Evolutionary conservation across 1,284 basidiomycete genomes (phyloP).

Genomic region (Pholiota adiposa): DNA sequence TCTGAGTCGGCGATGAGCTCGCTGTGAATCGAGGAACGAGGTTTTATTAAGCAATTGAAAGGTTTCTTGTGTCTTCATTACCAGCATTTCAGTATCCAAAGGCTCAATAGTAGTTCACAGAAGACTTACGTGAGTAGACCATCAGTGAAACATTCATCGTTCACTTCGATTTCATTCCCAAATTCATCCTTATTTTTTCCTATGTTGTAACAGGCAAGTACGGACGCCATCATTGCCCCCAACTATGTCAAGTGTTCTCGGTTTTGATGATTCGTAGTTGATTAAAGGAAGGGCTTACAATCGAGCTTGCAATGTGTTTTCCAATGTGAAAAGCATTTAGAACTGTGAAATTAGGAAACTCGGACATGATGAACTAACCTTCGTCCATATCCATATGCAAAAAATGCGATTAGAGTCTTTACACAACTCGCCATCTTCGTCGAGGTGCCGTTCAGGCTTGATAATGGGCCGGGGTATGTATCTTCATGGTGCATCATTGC

Average conservation of each 20-base stretch:
- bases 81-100: too few species aligned
- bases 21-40: too few species aligned
- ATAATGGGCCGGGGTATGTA: background rate
- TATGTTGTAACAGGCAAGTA: background rate
- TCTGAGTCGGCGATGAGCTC: too few species aligned
- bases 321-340: background rate
- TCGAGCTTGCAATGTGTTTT: constrained; percentile 3
- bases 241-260: background rate
- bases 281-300: background rate
- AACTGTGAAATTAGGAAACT: too few species aligned
- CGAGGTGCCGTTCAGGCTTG: background rate
- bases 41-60: background rate
- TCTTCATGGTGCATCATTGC: background rate
- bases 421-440: background rate
- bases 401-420: background rate
- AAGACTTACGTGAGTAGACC: constrained; percentile 2
- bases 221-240: background rate
- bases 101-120: too few species aligned
- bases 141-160: background rate
- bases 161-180: background rate
- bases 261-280: too few species aligned
- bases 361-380: too few species aligned
- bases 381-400: background rate
- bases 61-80: background rate
- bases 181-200: background rate